Percentiles rank a stretch among this genome's conserved stretches.
phyloP scores from a whole-genome alignment of 108 stramenopile genomes.

The Schizochytrium sp. region DNA sequence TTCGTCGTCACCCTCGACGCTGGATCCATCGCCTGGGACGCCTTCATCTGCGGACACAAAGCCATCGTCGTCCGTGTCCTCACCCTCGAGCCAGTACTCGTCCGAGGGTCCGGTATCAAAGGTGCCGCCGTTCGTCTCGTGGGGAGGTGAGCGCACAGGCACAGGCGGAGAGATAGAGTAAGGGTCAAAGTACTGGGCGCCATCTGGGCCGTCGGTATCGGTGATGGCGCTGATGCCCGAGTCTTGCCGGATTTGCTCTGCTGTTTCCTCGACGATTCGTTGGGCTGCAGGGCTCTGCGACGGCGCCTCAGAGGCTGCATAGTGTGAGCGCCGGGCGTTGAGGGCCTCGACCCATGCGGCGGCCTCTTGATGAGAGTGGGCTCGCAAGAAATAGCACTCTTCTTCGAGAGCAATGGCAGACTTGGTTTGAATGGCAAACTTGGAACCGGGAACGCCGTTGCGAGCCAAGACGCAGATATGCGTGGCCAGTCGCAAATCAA shows the following conservation, averaged over 20 bases:
- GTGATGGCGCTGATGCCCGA: neutral
- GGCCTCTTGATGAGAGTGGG: neutral
- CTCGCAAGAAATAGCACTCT: conserved; percentile 6
- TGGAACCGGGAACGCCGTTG: neutral
- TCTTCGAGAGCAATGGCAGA: neutral
- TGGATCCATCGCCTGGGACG: neutral
- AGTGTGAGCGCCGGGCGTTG: neutral
- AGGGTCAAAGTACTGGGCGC: neutral
- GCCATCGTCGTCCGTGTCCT: conserved; percentile 1
- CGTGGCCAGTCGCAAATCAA: neutral
- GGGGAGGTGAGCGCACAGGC: neutral
- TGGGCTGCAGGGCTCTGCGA: neutral
- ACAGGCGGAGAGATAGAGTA: neutral
- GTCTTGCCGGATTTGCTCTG: neutral
- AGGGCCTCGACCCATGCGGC: neutral
- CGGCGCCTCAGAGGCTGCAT: neutral
- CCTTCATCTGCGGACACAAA: neutral
- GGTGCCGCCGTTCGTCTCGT: neutral
- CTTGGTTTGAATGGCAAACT: neutral
- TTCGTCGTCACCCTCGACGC: neutral
- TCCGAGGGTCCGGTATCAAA: neutral
- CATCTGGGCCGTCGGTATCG: neutral
- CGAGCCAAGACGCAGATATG: neutral
- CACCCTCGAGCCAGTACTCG: conserved; percentile 6
- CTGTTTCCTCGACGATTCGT: neutral